These are phyloP conservation scores for Verticillium dahliae DNA, from an alignment of 2,329 filamentous ascomycete species.

Conservation along the genomic window DNA sequence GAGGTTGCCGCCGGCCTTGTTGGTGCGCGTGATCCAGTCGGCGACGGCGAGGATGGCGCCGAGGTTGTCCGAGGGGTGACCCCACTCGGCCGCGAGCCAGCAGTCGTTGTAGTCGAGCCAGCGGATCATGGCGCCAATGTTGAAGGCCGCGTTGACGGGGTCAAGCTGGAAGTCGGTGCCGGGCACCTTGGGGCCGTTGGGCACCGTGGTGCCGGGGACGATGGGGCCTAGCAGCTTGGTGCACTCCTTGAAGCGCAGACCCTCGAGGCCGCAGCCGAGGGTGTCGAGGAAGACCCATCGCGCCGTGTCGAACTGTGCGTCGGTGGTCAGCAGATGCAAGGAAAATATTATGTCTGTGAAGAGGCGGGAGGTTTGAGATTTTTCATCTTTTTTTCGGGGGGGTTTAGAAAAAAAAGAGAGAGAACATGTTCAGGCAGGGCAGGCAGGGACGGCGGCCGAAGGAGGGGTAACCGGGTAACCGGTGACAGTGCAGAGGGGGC, in stretches of 20 bases:
- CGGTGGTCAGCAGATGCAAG: slow-evolving; percentile 1
- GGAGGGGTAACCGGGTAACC: slow-evolving; percentile 1
- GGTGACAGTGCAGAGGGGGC: slow-evolving; percentile 11
- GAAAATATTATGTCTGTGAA: too few relatives aligned
- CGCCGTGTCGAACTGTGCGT: slow-evolving; percentile 77
- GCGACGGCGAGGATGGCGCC: slow-evolving; percentile 94
- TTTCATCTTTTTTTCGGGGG: too few relatives aligned
- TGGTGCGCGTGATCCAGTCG: slow-evolving; percentile 94
- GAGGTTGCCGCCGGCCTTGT: slow-evolving; percentile 68
- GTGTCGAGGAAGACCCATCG: slow-evolving; percentile 96
- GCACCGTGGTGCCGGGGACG: slow-evolving; percentile 83
- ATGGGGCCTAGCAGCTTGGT: slow-evolving; percentile 88
- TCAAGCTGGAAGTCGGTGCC: slow-evolving; percentile 93
- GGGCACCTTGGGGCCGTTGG: slow-evolving; percentile 84
- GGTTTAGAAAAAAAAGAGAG: too few relatives aligned
- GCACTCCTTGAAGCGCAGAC: slow-evolving; percentile 92
- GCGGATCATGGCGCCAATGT: slow-evolving; percentile 97
- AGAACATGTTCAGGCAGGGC: too few relatives aligned
- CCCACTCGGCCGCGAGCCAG: slow-evolving; percentile 98
- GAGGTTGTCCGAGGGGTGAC: slow-evolving; percentile 95
- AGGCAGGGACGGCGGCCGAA: neutral
- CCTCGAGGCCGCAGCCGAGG: slow-evolving; percentile 92
- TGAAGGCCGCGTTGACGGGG: slow-evolving; percentile 93
- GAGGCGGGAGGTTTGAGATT: slow-evolving; percentile 1
- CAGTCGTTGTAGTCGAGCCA: slow-evolving; percentile 99